Base-by-base conservation (phyloP, 1,284 basidiomycete genomes). In the Apiotrichum gracile region DNA sequence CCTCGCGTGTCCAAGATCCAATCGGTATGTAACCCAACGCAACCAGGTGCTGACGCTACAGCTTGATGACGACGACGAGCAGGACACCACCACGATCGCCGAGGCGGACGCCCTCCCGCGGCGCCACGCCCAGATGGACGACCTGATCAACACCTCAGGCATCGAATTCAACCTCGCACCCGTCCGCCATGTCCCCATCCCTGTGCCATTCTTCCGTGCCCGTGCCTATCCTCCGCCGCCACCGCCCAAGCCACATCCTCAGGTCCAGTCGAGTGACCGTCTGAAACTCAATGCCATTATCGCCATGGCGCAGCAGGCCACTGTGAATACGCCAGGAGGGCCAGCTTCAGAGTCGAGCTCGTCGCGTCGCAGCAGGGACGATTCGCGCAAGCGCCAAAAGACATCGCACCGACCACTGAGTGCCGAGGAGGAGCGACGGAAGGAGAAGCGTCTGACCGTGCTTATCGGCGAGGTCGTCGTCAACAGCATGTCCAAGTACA, bases 391-490 rank as follows among this genome's bases (percentile, higher is more conserved):
- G 61, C 61, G 62, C 43, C 67, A 63, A 54, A 65, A 63, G 53
- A 67, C 59, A 26, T 54, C 64, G 57, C 57, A 69, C 57, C 50
- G 53, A 40, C 47, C 51, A 14, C 51, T 77, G 70, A 65, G 65
- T 42, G 62, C 55, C 8, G 61, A 62, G 13, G 60, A 63, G 66
- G 58, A 62, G 43, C 72, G 78, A 12, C 78, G 79, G 53, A 91
- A 88, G 78, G 89, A 93, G 75, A 92, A 89, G 79, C 77, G 82
- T 61, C 72, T 97, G 58, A 73, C 85, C 61, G 91, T 90, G 72
- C 80, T 97, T 22, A 83, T 98, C 9, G 88, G 91, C 22, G 84
- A 85, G 16, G 81, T 96, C 2, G 93, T 97, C 27, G 94, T 98
- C 37, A 86, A 85, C 69, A 84, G 80, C 56, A 91, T 97, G 88